Evolutionary conservation across 169 alveolate species (phyloP).

Genomic region (Babesia ovata): DNA sequence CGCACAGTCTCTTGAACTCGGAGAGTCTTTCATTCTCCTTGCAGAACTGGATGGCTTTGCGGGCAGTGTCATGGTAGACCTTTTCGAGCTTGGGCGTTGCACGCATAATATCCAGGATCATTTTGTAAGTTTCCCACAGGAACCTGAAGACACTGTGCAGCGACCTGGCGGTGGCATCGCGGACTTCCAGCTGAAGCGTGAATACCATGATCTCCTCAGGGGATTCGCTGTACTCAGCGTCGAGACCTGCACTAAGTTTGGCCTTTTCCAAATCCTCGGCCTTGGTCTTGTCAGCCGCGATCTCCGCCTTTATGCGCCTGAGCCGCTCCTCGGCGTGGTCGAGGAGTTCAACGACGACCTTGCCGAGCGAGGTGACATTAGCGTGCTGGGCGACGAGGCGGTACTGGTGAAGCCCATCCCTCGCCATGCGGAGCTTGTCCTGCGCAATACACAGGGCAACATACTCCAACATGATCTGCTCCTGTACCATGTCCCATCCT

Average conservation of each 20-base stretch:
- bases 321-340: constrained; percentile 87
- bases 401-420: constrained; percentile 91
- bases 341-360: constrained; percentile 87
- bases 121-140: constrained; percentile 94
- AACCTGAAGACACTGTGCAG: constrained; percentile 85
- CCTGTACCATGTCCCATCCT: constrained; percentile 91
- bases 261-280: constrained; percentile 63
- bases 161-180: constrained; percentile 78
- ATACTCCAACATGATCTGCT: constrained; percentile 87
- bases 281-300: constrained; percentile 50
- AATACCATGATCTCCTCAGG: constrained; percentile 85
- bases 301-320: constrained; percentile 74
- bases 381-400: constrained; percentile 88
- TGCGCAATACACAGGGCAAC: constrained; percentile 86
- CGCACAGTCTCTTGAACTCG: constrained; percentile 94
- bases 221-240: constrained; percentile 73
- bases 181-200: constrained; percentile 82
- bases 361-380: constrained; percentile 87
- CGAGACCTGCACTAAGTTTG: constrained; percentile 46
- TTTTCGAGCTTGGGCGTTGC: constrained; percentile 92
- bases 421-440: constrained; percentile 85
- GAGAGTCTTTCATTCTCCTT: constrained; percentile 87
- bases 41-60: constrained; percentile 91
- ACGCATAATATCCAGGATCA: constrained; percentile 91
- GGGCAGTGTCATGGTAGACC: constrained; percentile 93